Evolutionary conservation across 768 basidiomycete species (phyloP).

Genomic region (Tricholoma bakamatsutake): DNA sequence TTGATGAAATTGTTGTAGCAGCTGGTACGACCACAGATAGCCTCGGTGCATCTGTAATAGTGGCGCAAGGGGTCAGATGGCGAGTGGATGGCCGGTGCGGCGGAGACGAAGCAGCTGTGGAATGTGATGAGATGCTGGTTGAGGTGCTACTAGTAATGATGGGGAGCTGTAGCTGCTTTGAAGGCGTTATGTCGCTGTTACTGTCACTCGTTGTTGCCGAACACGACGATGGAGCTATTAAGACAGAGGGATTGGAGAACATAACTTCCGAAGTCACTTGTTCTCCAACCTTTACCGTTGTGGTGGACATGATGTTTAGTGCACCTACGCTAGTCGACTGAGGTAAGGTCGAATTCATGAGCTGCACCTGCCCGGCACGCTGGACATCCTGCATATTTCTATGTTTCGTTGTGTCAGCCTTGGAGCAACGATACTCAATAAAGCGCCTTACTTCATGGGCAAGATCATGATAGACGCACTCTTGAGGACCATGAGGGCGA

Average conservation of each 20-base stretch:
- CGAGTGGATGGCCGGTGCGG: not conserved
- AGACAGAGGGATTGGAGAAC: not conserved
- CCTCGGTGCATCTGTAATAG: not conserved
- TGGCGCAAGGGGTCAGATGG: not conserved
- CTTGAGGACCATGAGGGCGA: conserved; percentile 25
- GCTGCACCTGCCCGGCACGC: not conserved
- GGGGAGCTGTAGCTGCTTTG: not conserved
- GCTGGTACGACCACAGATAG: not conserved
- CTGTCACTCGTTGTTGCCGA: not conserved
- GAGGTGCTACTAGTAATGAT: not conserved
- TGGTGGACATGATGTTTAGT: not conserved
- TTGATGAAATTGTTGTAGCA: not conserved
- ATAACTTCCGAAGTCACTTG: not conserved
- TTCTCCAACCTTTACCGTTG: not conserved
- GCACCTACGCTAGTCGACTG: not conserved
- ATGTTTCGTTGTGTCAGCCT: not conserved
- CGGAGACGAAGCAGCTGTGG: not conserved
- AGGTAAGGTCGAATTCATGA: not conserved
- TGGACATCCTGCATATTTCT: not conserved
- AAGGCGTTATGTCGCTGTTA: not conserved
- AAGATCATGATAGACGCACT: conserved; percentile 24
- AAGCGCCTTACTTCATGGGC: conserved; percentile 20
- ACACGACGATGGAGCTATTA: not conserved
- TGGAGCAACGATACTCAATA: not conserved
- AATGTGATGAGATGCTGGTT: not conserved